A percentile compares a stretch with the other conserved stretches of the same genome.
These are phyloP conservation scores for Schizopora paradoxa DNA, from an alignment of 1,284 basidiomycete genomes.

Conservation along the genomic window DNA sequence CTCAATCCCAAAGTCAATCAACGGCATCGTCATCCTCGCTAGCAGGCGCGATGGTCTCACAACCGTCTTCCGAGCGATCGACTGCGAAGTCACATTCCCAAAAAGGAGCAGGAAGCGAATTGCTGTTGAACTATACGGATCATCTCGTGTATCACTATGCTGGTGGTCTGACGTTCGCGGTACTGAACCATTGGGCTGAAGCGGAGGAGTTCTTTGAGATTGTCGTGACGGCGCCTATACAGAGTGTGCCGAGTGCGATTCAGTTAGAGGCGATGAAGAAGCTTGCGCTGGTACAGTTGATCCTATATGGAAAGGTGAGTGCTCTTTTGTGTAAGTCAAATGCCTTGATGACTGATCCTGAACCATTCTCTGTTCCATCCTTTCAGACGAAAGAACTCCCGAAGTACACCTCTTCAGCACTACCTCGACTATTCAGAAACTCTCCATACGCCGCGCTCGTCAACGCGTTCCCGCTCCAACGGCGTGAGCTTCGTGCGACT, in stretches of 20 bases:
- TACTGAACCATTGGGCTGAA: slow-evolving; percentile 54
- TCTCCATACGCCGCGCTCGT: slow-evolving; percentile 58
- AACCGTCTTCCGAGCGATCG: too few species aligned
- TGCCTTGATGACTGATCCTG: slow-evolving; percentile 2
- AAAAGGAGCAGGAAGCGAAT: too few species aligned
- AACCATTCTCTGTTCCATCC: slow-evolving; percentile 2
- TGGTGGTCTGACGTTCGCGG: slow-evolving; percentile 58
- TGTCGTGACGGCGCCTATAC: slow-evolving; percentile 66
- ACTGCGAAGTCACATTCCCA: too few species aligned
- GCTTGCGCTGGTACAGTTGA: slow-evolving; percentile 67
- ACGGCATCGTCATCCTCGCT: too few species aligned
- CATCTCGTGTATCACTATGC: slow-evolving; percentile 75
- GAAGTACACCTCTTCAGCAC: slow-evolving; percentile 57
- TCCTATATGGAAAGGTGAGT: slow-evolving; percentile 62
- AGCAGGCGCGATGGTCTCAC: too few species aligned
- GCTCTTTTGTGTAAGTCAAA: slow-evolving; percentile 1
- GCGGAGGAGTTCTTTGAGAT: slow-evolving; percentile 76
- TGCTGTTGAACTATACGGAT: slow-evolving; percentile 68
- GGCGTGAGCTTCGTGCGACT: slow-evolving; percentile 37
- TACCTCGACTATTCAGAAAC: slow-evolving; percentile 55
- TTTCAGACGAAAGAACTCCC: slow-evolving; percentile 50
- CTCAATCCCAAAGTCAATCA: too few species aligned
- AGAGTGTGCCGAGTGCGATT: slow-evolving; percentile 56
- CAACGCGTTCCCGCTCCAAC: slow-evolving; percentile 54
- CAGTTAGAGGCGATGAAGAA: slow-evolving; percentile 87